These are phyloP conservation scores for Solanum virginianum DNA, from an alignment of 257 asterid species.

Conservation along the genomic window DNA sequence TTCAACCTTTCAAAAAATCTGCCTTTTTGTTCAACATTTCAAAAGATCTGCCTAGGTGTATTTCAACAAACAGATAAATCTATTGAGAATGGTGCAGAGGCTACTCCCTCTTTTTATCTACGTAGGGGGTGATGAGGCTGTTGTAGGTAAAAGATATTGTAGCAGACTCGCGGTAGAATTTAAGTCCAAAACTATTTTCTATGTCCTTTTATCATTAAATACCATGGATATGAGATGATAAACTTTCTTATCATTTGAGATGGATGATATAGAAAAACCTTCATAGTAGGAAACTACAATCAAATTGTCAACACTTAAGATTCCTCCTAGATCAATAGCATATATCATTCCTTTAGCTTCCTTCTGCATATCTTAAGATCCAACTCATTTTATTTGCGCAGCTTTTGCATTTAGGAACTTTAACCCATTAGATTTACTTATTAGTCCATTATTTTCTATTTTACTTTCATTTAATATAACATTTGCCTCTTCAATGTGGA, in stretches of 20 bases:
- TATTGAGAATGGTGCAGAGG: constrained; percentile 33
- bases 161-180: neutral
- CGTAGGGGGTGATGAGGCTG: neutral
- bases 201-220: neutral
- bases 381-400: too few species aligned
- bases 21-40: constrained; percentile 38
- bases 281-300: neutral
- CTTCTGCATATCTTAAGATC: neutral
- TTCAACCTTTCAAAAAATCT: constrained; percentile 49
- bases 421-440: too few species aligned
- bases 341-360: neutral
- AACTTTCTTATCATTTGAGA: neutral
- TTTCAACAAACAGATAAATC: constrained; percentile 39
- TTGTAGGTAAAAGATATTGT: neutral
- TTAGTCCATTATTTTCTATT: too few species aligned
- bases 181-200: neutral
- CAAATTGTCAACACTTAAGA: neutral
- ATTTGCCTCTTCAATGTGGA: too few species aligned
- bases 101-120: neutral
- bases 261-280: neutral
- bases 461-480: too few species aligned
- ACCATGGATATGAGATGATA: neutral
- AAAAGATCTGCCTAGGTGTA: constrained; percentile 45
- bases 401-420: too few species aligned
- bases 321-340: neutral